Evolutionary conservation across 345 rosid species (phyloP).

Genomic region (Mallotus nudiflorus): DNA sequence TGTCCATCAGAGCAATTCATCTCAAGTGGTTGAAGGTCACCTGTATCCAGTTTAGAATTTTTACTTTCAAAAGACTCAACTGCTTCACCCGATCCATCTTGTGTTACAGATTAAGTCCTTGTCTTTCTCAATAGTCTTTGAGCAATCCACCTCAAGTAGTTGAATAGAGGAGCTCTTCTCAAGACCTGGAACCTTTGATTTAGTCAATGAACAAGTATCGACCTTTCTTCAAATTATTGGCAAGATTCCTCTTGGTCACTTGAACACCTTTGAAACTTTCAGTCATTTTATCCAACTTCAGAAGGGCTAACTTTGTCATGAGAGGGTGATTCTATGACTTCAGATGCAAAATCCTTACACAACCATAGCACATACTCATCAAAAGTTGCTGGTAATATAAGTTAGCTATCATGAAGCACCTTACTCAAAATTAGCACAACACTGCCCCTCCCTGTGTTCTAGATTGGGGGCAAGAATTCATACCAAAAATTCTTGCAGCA

Average conservation of each 20-base stretch:
- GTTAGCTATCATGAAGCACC: too few relatives aligned
- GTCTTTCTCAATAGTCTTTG: too few relatives aligned
- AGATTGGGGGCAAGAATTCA: too few relatives aligned
- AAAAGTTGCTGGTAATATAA: slow-evolving; percentile 42
- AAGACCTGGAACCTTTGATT: background rate
- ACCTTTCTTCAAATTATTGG: too few relatives aligned
- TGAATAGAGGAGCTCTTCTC: slow-evolving; percentile 1
- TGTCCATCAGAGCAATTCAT: slow-evolving; percentile 1
- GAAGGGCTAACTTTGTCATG: slow-evolving; percentile 9
- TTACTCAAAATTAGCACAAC: too few relatives aligned
- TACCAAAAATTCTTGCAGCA: too few relatives aligned
- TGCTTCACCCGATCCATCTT: too few relatives aligned
- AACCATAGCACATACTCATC: slow-evolving; percentile 53
- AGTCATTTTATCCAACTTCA: background rate
- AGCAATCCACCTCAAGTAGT: background rate
- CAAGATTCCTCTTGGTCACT: too few relatives aligned
- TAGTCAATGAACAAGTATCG: too few relatives aligned
- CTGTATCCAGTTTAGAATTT: background rate
- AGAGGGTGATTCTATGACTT: slow-evolving; percentile 13
- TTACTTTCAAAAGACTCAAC: too few relatives aligned
- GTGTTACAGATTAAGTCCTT: too few relatives aligned
- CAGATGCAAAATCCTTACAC: slow-evolving; percentile 53
- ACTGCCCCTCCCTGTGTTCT: too few relatives aligned
- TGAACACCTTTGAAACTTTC: slow-evolving; percentile 9
- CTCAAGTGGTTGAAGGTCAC: background rate